Evolutionary conservation across 768 basidiomycete genomes (phyloP).

Genomic region (Pleurotus sapidus): DNA sequence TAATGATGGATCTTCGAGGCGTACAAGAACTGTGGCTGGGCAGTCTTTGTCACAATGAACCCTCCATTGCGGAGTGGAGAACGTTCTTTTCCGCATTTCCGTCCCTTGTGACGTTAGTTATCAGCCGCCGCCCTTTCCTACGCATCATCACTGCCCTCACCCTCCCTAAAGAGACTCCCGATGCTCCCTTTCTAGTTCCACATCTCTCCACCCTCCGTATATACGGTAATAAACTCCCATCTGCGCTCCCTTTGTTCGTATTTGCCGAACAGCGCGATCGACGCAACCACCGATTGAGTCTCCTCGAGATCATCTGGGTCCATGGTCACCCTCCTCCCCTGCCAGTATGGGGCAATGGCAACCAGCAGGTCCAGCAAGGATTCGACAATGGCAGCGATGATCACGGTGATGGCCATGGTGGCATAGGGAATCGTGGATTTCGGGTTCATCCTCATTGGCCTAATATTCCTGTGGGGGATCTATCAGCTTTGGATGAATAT

Average conservation of each 20-base stretch:
- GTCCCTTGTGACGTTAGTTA: background rate
- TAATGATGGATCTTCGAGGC: background rate
- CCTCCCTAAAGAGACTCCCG: background rate
- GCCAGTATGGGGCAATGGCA: background rate
- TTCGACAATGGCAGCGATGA: too few species aligned
- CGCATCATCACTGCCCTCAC: background rate
- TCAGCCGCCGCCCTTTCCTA: background rate
- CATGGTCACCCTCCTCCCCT: background rate
- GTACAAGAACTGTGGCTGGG: constrained; percentile 1
- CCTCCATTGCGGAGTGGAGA: background rate
- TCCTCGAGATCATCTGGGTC: background rate
- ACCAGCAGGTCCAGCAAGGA: background rate
- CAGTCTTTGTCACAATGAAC: background rate
- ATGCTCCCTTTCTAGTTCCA: background rate
- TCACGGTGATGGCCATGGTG: too few species aligned
- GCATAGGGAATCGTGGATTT: too few species aligned
- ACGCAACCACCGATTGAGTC: background rate
- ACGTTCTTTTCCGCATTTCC: background rate
- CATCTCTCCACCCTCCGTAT: background rate
- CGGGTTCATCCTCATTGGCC: background rate
- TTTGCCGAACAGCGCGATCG: constrained; percentile 1
- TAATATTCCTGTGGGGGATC: background rate
- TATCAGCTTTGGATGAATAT: background rate
- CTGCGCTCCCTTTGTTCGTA: background rate
- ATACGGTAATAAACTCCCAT: background rate